A percentile compares a stretch with the other conserved stretches of the same genome.
Conservation (phyloP, 2,329 filamentous ascomycete genomes). For the Fusarium succisae region DNA sequence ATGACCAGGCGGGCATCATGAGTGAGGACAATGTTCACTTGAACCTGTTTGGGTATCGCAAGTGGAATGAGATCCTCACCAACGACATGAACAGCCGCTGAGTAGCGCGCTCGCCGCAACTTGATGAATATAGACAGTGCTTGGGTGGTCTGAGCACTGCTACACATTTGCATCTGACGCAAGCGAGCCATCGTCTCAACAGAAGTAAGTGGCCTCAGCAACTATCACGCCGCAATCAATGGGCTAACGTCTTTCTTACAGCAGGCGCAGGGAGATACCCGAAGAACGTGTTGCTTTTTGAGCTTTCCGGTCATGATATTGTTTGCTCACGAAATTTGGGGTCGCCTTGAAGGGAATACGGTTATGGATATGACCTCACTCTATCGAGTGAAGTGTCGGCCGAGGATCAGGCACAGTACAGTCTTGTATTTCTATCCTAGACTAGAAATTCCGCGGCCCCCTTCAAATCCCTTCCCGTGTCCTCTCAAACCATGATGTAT, state of each 20-base stretch:
- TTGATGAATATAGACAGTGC: fast-evolving
- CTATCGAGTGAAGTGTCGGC: fast-evolving
- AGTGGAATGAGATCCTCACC: background rate
- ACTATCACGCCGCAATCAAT: fast-evolving
- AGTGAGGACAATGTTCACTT: constrained; percentile 7
- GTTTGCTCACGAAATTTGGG: fast-evolving
- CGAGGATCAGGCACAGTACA: background rate
- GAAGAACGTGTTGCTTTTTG: background rate
- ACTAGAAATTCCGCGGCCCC: fast-evolving
- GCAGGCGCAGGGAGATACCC: fast-evolving
- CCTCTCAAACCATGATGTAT: fast-evolving
- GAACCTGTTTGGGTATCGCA: background rate
- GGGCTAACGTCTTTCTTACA: fast-evolving
- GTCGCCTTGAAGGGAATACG: too few relatives aligned
- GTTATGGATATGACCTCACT: too few relatives aligned
- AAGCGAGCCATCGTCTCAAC: fast-evolving
- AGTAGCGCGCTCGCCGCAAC: fast-evolving
- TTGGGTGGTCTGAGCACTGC: background rate
- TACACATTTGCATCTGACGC: background rate
- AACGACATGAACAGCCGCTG: background rate
- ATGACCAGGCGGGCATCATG: background rate
- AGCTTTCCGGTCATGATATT: too few relatives aligned
- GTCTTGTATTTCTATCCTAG: background rate
- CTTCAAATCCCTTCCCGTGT: fast-evolving
- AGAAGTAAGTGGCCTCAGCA: background rate